Conservation (phyloP, 345 rosid species). For the Salix suchowensis region DNA sequence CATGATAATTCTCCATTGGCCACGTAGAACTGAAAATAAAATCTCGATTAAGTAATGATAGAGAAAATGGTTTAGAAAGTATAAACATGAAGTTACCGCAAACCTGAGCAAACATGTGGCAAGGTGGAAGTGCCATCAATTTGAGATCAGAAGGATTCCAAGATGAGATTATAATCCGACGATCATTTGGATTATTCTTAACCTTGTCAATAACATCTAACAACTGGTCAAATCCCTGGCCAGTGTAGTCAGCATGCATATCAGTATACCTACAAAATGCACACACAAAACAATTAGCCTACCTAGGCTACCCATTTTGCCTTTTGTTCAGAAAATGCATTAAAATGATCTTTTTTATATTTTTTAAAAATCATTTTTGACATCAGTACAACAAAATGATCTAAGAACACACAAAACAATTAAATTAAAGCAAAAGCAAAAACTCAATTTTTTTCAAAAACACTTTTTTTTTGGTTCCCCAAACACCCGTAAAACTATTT, state of each 20-base stretch:
- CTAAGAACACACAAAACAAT: too few relatives aligned
- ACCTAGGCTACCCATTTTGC: too few relatives aligned
- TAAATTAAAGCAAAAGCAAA: too few relatives aligned
- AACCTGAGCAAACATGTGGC: slow-evolving; percentile 99
- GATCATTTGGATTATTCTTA: slow-evolving; percentile 85
- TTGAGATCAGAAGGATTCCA: slow-evolving; percentile 97
- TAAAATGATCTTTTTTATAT: too few relatives aligned
- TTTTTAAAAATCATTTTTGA: too few relatives aligned
- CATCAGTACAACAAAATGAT: too few relatives aligned
- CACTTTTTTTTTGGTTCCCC: too few relatives aligned
- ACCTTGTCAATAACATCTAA: slow-evolving; percentile 83
- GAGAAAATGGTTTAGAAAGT: neutral
- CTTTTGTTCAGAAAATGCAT: too few relatives aligned
- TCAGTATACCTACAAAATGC: slow-evolving; percentile 61
- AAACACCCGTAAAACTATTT: neutral
- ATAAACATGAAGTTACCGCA: neutral
- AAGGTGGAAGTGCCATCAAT: slow-evolving; percentile 96
- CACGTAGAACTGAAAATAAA: slow-evolving; percentile 61
- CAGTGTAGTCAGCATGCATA: slow-evolving; percentile 94
- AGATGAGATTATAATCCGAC: slow-evolving; percentile 84
- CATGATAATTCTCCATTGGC: slow-evolving; percentile 91
- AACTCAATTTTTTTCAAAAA: too few relatives aligned
- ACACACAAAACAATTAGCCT: neutral
- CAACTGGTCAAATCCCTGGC: slow-evolving; percentile 95
- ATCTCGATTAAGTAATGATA: neutral